Evolutionary conservation across 1,284 basidiomycete genomes (phyloP).

Genomic region (Cryptococcus floricola): DNA sequence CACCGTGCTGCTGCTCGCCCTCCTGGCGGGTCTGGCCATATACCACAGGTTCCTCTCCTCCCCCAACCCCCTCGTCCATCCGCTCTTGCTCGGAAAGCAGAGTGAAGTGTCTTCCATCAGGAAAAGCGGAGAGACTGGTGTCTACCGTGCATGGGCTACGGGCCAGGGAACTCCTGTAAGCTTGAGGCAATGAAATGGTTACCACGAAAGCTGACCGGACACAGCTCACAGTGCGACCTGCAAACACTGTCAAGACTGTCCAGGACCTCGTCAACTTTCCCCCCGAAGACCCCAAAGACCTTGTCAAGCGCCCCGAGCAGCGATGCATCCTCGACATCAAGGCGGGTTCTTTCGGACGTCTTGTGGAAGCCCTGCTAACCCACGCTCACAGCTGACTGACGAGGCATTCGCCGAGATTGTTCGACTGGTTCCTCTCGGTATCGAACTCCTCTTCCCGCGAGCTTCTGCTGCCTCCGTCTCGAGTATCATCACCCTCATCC

Average conservation of each 20-base stretch:
- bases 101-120: slow-evolving; percentile 39
- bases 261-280: slow-evolving; percentile 27
- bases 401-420: slow-evolving; percentile 35
- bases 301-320: slow-evolving; percentile 4
- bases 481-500: slow-evolving; percentile 33
- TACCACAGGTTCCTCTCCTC: slow-evolving; percentile 41
- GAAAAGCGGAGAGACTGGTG: slow-evolving; percentile 38
- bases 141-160: slow-evolving; percentile 48
- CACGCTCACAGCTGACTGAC: slow-evolving; percentile 20
- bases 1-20: slow-evolving; percentile 36
- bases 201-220: background rate
- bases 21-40: slow-evolving; percentile 30
- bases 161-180: slow-evolving; percentile 48
- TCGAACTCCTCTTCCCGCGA: slow-evolving; percentile 36
- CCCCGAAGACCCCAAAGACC: slow-evolving; percentile 3
- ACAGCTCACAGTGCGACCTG: slow-evolving; percentile 44
- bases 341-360: slow-evolving; percentile 14
- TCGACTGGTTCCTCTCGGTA: slow-evolving; percentile 34
- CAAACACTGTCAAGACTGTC: slow-evolving; percentile 40
- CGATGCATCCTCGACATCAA: slow-evolving; percentile 39
- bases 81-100: slow-evolving; percentile 48
- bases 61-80: slow-evolving; percentile 44
- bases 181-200: background rate
- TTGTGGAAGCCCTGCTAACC: slow-evolving; percentile 6
- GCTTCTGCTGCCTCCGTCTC: slow-evolving; percentile 15